These are phyloP conservation scores for Lentinula detonsa DNA, from an alignment of 768 basidiomycete species.

Conservation along the genomic window DNA sequence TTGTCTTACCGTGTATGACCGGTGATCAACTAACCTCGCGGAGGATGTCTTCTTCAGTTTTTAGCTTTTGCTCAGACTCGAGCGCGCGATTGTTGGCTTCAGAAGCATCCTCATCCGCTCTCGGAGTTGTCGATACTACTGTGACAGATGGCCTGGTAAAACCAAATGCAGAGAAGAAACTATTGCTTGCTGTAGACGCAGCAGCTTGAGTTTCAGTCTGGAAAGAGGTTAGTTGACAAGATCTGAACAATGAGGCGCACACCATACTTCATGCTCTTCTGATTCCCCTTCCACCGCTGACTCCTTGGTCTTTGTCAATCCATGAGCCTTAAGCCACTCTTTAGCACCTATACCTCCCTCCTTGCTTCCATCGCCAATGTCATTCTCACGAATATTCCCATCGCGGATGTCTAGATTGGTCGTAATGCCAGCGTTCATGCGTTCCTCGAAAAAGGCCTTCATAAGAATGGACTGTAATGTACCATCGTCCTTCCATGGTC, in stretches of 20 bases:
- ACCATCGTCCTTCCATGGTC: conserved; percentile 17
- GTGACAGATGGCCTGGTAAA: not conserved
- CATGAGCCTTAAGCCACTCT: conserved; percentile 5
- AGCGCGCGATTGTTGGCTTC: not conserved
- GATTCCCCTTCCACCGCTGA: not conserved
- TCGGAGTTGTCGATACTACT: not conserved
- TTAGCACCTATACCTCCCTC: not conserved
- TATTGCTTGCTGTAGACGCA: not conserved
- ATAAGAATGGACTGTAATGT: conserved; percentile 18
- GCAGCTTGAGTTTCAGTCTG: not conserved
- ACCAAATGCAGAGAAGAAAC: conserved; percentile 2
- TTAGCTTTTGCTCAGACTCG: not conserved
- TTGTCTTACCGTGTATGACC: not conserved
- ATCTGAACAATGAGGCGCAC: not conserved
- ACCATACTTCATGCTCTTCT: not conserved
- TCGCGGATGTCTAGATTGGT: conserved; percentile 19
- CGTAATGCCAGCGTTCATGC: conserved; percentile 12
- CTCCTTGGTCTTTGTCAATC: conserved; percentile 1
- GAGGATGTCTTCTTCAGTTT: conserved; percentile 5
- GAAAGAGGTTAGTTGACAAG: not conserved
- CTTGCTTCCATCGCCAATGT: not conserved
- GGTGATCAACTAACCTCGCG: not conserved
- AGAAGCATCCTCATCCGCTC: not conserved
- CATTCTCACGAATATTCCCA: conserved; percentile 4
- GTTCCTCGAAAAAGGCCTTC: conserved; percentile 15